phyloP scores from a whole-genome alignment of 2,329 filamentous ascomycete genomes.

The Rutstroemia sp. region DNA sequence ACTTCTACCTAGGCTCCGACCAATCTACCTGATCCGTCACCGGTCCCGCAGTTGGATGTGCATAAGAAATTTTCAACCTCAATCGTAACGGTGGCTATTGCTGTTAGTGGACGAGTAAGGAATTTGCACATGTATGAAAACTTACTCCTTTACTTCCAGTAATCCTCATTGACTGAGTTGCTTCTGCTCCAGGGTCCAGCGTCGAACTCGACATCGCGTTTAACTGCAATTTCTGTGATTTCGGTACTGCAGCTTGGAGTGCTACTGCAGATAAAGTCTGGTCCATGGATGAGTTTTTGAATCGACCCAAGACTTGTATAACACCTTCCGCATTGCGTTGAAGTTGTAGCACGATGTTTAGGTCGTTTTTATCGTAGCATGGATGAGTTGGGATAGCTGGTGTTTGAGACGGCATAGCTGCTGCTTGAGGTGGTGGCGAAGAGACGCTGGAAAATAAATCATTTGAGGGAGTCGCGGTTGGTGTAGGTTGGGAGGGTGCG shows the following conservation, averaged over 20 bases:
- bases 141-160: constrained; percentile 82
- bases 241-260: constrained; percentile 90
- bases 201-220: constrained; percentile 81
- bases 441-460: constrained; percentile 45
- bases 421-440: constrained; percentile 41
- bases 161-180: constrained; percentile 86
- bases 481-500: constrained; percentile 38
- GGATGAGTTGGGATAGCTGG: constrained; percentile 49
- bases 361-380: constrained; percentile 81
- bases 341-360: constrained; percentile 73
- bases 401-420: constrained; percentile 44
- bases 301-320: constrained; percentile 76
- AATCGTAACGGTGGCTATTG: constrained; percentile 69
- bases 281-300: constrained; percentile 67
- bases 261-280: constrained; percentile 65
- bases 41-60: constrained; percentile 59
- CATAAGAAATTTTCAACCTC: constrained; percentile 76
- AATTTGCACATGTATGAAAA: constrained; percentile 25
- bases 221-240: constrained; percentile 88
- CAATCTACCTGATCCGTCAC: constrained; percentile 94
- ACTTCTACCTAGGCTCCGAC: constrained; percentile 60
- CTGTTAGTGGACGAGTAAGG: constrained; percentile 13
- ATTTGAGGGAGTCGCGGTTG: constrained; percentile 36
- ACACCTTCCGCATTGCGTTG: constrained; percentile 74
- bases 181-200: constrained; percentile 69